Percentiles rank a stretch among this genome's conserved stretches.
phyloP scores from a whole-genome alignment of 345 rosid genomes.

The Citrus cavaleriei region DNA sequence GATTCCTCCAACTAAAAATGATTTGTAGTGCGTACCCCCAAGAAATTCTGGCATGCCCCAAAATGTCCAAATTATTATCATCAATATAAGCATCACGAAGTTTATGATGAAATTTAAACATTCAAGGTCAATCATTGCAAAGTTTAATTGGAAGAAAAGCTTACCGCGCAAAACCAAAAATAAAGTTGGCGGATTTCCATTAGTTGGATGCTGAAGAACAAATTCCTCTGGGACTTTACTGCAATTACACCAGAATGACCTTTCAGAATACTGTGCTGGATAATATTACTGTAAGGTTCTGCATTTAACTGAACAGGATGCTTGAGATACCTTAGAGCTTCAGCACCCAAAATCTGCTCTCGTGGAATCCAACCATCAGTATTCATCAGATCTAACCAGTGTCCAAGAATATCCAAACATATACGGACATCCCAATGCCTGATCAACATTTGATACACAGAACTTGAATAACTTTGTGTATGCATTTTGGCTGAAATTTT shows the following conservation, averaged over 20 bases:
- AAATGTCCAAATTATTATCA: background rate
- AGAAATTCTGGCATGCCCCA: background rate
- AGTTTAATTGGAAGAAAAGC: slow-evolving; percentile 2
- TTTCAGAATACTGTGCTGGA: background rate
- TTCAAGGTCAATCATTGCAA: background rate
- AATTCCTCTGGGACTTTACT: slow-evolving; percentile 83
- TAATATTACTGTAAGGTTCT: slow-evolving; percentile 8
- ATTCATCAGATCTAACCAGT: slow-evolving; percentile 95
- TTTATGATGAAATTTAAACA: slow-evolving; percentile 2
- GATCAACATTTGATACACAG: slow-evolving; percentile 22
- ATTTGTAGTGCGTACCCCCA: background rate
- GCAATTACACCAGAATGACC: slow-evolving; percentile 34
- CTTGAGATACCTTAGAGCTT: slow-evolving; percentile 69
- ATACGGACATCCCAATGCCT: slow-evolving; percentile 92
- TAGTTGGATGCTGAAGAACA: slow-evolving; percentile 72
- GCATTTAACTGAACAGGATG: slow-evolving; percentile 13
- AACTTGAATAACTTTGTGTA: slow-evolving; percentile 5
- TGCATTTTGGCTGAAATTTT: slow-evolving; percentile 6
- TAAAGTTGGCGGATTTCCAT: slow-evolving; percentile 91
- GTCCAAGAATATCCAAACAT: slow-evolving; percentile 84
- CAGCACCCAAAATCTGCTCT: slow-evolving; percentile 89
- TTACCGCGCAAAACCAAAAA: slow-evolving; percentile 80
- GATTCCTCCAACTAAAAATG: background rate
- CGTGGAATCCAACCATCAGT: slow-evolving; percentile 97
- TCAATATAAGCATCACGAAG: background rate